Base-by-base conservation (phyloP, 345 rosid species). In the Orychophragmus violaceus region DNA sequence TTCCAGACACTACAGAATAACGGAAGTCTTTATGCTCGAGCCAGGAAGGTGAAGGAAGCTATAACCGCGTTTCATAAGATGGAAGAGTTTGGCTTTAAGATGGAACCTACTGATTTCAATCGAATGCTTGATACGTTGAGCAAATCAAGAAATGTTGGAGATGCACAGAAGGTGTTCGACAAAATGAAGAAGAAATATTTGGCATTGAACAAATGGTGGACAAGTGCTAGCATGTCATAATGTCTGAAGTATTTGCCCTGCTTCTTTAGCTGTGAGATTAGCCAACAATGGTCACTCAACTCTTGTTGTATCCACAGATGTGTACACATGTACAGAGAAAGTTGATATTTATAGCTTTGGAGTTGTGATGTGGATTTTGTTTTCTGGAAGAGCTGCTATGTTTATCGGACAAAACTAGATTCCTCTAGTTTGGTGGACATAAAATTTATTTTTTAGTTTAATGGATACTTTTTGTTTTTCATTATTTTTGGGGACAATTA, bases 101-200 rank as follows among this genome's bases (percentile, higher is more conserved):
- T 75, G 16, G 95, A 87, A 62, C 59, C 77, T 5, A 68, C 76
- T 3, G 96, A 85, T 80, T 82, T 80, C 22, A 87, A 89, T 73
- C 70, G 96, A 48, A 64, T 89, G 84, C 33, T 87, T 4, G 95
- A 89, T 70, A 75, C 77, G 3, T 51, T 87, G 74, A 53, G 86
- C 42, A 87, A 89, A 80, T 87, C 96, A 2, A 81, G 86, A 69
- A 80, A 83, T 6, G 92, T 85, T 22, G 78, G 57, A 25, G 82
- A 72, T 52, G 96, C 95, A 64, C 96, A 89, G 42, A 67, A 85
- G 80, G 81, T 91, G 90, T 85, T 89, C 52, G 98, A 91, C 62
- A 80, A 78, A 83, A 87, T 87, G 86, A 85, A 80, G 42, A 85
- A 74, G 48, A 85, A 70, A 67, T n/a, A n/a, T n/a, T n/a, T n/a